Evolutionary conservation across 164 flowering plant species (phyloP), one percentile per base, ranked within the genome.

Genomic region (Warburgia ugandensis): DNA sequence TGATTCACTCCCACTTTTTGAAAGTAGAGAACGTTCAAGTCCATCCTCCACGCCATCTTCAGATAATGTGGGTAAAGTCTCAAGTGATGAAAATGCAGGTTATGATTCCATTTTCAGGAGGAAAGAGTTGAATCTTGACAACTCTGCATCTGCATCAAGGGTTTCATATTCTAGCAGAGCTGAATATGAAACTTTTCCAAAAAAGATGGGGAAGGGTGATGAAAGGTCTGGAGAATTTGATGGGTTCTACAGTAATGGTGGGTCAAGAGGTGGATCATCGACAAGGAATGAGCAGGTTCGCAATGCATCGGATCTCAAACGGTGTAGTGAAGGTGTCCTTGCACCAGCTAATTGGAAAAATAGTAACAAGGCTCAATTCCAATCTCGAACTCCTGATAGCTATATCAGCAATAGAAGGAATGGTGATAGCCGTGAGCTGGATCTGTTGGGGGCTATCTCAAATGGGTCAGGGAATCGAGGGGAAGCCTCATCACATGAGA

Each of bases 261-360:
- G 46, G 25, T 60, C 50, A 5, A 60, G 39, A 40, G 71, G 58
- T 19, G 33, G 45, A 3, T 52, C 3, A 1, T 39, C 22, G 25
- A 26, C 33, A 14, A 60, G 46, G 26, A 42, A 29, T 46, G 59
- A 56, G 39, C 33, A 49, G 14, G 62, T 56, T 49, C 38, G 44
- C 26, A 50, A 56, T 69, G 68, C 70, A 10, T 45, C 56, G 10
- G 70, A 58, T 54, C 57, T 50, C 33, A 73, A 63, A 51, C 64
- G 79, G 11, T 62, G 71, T 43, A 67, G 73, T 56, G 81, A 78
- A 72, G 83, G 79, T 39, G 77, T 70, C 26, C 78, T 78, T 63
- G 80, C 77, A n/a, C 85, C 80, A 20, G 81, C 76, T 17, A 72
- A 70, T 61, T 78, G 79, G 82, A 78, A 69, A 64, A 67, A 61